These are phyloP conservation scores for Angophora floribunda DNA, from an alignment of 345 rosid genomes.

Conservation along the genomic window DNA sequence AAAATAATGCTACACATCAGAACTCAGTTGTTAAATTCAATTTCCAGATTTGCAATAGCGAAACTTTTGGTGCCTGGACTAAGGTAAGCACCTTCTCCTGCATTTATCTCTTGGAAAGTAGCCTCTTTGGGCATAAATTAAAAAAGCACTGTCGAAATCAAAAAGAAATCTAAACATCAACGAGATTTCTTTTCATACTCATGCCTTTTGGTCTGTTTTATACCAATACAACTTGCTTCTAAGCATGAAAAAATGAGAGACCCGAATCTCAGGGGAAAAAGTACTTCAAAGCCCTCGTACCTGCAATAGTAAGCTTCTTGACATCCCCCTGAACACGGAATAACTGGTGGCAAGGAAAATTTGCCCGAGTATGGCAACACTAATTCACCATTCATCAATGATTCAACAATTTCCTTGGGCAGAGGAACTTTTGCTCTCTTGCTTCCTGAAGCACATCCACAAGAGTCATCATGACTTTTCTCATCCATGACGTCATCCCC, in stretches of 20 bases:
- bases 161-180: neutral
- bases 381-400: constrained; percentile 54
- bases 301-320: constrained; percentile 77
- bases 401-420: constrained; percentile 33
- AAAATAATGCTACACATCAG: neutral
- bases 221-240: neutral
- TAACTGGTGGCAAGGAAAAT: constrained; percentile 50
- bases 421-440: constrained; percentile 20
- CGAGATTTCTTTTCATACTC: neutral
- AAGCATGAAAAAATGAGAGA: neutral
- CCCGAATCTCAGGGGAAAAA: neutral
- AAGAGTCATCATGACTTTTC: constrained; percentile 2
- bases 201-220: neutral
- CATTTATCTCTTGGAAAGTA: neutral
- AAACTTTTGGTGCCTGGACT: neutral
- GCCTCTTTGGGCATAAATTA: neutral
- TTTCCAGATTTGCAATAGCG: neutral
- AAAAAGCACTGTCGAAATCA: neutral
- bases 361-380: constrained; percentile 39
- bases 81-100: neutral
- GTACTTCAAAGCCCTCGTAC: constrained; percentile 9
- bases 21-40: neutral
- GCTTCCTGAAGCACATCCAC: constrained; percentile 34
- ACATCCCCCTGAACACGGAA: constrained; percentile 66
- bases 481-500: constrained; percentile 6